These are phyloP conservation scores for Tetrapisispora nanseiensis DNA, from an alignment of 805 yeast species.

Conservation along the genomic window DNA sequence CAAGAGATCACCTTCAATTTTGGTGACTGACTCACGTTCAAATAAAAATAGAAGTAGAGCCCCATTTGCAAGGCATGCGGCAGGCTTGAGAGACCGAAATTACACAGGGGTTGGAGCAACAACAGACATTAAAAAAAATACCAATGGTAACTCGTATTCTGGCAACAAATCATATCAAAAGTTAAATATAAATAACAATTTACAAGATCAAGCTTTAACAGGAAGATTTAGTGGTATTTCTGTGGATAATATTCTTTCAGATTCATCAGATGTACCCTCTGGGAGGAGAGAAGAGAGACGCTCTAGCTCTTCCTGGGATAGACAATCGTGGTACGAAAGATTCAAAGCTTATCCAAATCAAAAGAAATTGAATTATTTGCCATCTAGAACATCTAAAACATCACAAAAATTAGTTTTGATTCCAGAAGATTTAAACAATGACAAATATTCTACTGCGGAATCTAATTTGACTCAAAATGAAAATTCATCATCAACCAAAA, in stretches of 20 bases:
- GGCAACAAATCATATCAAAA: neutral
- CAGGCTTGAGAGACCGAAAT: constrained; percentile 11
- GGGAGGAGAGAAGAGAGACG: constrained; percentile 41
- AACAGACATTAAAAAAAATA: neutral
- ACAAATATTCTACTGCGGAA: neutral
- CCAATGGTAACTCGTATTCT: neutral
- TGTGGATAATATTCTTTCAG: constrained; percentile 66
- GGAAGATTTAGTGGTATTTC: constrained; percentile 66
- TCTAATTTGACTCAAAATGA: neutral
- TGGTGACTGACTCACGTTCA: constrained; percentile 81
- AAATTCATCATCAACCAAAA: neutral
- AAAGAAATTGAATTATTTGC: constrained; percentile 23
- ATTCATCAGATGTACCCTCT: constrained; percentile 81
- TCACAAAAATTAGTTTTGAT: constrained; percentile 80
- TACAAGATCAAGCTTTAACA: neutral
- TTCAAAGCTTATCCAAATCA: constrained; percentile 11
- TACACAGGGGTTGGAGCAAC: neutral
- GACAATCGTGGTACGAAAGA: constrained; percentile 8
- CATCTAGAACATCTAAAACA: constrained; percentile 72
- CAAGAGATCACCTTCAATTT: constrained; percentile 83
- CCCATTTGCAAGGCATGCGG: constrained; percentile 65
- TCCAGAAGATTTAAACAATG: constrained; percentile 40
- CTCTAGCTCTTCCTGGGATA: constrained; percentile 29
- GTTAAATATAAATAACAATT: neutral
- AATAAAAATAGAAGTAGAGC: constrained; percentile 45